phyloP scores from a whole-genome alignment of 1,284 basidiomycete genomes.

The Pseudozyma tsukubaensis region DNA sequence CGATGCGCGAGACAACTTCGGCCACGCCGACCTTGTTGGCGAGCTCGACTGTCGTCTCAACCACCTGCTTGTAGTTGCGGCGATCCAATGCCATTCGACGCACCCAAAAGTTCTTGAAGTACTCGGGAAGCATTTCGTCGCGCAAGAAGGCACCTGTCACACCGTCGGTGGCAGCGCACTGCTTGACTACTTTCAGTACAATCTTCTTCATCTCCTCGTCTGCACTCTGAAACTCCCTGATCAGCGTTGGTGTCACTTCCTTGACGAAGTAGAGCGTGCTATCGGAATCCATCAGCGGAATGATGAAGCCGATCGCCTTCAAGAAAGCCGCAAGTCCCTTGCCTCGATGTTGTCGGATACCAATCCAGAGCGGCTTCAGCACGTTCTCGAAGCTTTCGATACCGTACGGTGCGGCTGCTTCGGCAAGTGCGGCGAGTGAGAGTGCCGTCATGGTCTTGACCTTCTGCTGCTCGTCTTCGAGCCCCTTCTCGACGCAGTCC shows the following conservation, averaged over 20 bases:
- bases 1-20: constrained; percentile 92
- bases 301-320: constrained; percentile 99
- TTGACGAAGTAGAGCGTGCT: constrained; percentile 67
- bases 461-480: constrained; percentile 98
- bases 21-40: constrained; percentile 96
- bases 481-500: constrained; percentile 93
- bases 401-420: constrained; percentile 97
- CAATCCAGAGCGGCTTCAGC: constrained; percentile 96
- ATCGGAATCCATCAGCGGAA: constrained; percentile 99
- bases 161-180: constrained; percentile 94
- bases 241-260: constrained; percentile 73
- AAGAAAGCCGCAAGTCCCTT: constrained; percentile 98
- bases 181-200: constrained; percentile 97
- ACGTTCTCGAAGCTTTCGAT: constrained; percentile 99
- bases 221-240: constrained; percentile 98
- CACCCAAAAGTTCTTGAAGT: constrained; percentile 97
- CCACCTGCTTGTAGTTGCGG: constrained; percentile 95
- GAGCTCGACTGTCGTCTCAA: constrained; percentile 97
- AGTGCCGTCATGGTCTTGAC: constrained; percentile 99
- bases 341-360: constrained; percentile 96
- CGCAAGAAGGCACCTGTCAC: constrained; percentile 72
- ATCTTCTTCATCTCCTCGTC: constrained; percentile 99
- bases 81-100: constrained; percentile 96
- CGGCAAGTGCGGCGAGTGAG: constrained; percentile 93
- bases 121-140: constrained; percentile 97